Evolutionary conservation across 176 grass and related monocot genomes (phyloP).

Genomic region (Carex cristatella): DNA sequence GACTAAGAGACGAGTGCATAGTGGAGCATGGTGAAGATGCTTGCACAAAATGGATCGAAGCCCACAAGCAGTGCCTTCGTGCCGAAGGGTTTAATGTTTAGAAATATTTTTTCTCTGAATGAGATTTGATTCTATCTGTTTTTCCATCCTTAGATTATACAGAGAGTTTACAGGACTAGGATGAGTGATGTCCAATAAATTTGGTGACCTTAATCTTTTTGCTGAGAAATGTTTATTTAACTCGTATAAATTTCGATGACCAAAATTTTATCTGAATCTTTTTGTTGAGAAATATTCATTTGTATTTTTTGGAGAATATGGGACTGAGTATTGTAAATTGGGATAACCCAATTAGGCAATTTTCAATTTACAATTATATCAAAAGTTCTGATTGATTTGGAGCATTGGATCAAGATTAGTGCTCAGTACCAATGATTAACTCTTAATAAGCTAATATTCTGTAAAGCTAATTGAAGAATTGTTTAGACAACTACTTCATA

Average conservation of each 20-base stretch:
- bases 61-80: constrained; percentile 61
- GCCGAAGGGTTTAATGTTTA: constrained; percentile 83
- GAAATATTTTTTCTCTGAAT: constrained; percentile 38
- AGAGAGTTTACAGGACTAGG: not conserved
- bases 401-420: too few species aligned
- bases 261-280: too few species aligned
- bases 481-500: too few species aligned
- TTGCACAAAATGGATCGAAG: constrained; percentile 76
- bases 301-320: too few species aligned
- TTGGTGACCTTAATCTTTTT: not conserved
- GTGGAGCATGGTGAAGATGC: constrained; percentile 64
- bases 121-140: constrained; percentile 22
- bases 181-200: constrained; percentile 1
- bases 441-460: too few species aligned
- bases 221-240: not conserved
- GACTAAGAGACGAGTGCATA: constrained; percentile 75
- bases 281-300: too few species aligned
- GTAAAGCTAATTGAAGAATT: too few species aligned
- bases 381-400: too few species aligned
- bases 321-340: too few species aligned
- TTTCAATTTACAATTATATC: too few species aligned
- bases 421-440: too few species aligned
- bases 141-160: not conserved
- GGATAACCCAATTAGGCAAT: too few species aligned
- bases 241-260: not conserved